phyloP scores from a whole-genome alignment of 2,329 filamentous ascomycete species.

The Beauveria scarabaeidicola region DNA sequence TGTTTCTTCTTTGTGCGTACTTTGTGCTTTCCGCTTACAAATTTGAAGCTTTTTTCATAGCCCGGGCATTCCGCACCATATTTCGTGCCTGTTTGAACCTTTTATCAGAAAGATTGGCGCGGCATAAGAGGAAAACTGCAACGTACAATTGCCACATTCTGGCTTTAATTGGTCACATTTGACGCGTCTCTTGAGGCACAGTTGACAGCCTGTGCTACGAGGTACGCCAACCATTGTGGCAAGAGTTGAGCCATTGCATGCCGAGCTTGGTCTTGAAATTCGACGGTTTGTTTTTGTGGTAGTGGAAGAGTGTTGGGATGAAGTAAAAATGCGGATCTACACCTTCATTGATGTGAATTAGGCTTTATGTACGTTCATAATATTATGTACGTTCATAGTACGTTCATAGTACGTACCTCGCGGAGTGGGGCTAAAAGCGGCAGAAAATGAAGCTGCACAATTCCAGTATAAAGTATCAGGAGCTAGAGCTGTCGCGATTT shows the following conservation, averaged over 20 bases:
- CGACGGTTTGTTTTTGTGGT: neutral
- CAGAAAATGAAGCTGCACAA: no score
- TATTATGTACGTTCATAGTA: no score
- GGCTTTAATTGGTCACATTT: slow-evolving; percentile 39
- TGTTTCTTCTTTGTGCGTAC: slow-evolving; percentile 19
- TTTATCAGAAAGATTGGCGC: neutral
- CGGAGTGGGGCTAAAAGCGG: no score
- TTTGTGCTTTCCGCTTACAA: slow-evolving; percentile 31
- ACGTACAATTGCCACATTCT: slow-evolving; percentile 28
- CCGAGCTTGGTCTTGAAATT: neutral
- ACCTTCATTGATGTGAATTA: no score
- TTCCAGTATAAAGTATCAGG: no score
- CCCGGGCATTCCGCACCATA: slow-evolving; percentile 31
- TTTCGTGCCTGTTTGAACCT: slow-evolving; percentile 14
- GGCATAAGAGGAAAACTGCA: neutral
- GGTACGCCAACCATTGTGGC: slow-evolving; percentile 16
- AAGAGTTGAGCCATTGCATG: neutral
- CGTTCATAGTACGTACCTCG: no score
- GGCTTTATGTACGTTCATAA: no score
- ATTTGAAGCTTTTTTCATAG: slow-evolving; percentile 31
- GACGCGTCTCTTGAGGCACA: slow-evolving; percentile 32
- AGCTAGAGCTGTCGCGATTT: no score
- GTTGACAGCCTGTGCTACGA: slow-evolving; percentile 23
- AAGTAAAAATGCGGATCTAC: no score
- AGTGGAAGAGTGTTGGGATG: neutral